Evolutionary conservation across 352 stramenopile species (phyloP).

Genomic region (Phytopythium sindhum): DNA sequence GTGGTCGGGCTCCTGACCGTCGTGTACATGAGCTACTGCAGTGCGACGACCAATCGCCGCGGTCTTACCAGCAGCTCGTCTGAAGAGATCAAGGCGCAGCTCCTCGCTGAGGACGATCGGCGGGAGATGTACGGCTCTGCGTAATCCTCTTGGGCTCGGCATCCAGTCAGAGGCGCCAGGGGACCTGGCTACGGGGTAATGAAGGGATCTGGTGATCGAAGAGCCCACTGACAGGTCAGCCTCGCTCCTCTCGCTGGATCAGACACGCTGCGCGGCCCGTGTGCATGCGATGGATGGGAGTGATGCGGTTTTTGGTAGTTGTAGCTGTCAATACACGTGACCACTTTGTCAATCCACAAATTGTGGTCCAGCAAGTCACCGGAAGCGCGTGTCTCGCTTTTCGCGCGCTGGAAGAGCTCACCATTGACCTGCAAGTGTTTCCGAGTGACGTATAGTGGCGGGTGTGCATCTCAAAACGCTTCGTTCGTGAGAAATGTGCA

Average conservation of each 20-base stretch:
- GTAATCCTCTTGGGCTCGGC: background rate
- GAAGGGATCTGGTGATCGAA: background rate
- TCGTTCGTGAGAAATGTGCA: background rate
- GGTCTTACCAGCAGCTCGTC: conserved; percentile 20
- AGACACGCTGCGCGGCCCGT: background rate
- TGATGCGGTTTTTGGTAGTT: background rate
- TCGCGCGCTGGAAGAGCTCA: background rate
- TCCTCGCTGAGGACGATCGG: conserved; percentile 16
- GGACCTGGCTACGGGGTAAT: background rate
- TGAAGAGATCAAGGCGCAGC: conserved; percentile 27
- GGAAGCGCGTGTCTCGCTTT: background rate
- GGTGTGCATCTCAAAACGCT: background rate
- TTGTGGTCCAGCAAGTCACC: background rate
- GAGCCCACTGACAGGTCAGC: background rate
- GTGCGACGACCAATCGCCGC: conserved; percentile 21
- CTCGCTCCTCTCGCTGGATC: background rate
- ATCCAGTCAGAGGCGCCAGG: background rate
- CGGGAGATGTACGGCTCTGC: conserved; percentile 17
- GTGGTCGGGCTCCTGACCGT: conserved; percentile 58
- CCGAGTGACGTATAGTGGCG: background rate
- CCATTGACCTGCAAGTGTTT: background rate
- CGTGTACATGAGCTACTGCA: conserved; percentile 74
- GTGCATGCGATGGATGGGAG: background rate
- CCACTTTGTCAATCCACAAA: background rate
- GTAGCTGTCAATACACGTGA: background rate